These are phyloP conservation scores for Acanthamoeba polyphaga DNA, from an alignment of 208 protist species.

Conservation along the genomic window DNA sequence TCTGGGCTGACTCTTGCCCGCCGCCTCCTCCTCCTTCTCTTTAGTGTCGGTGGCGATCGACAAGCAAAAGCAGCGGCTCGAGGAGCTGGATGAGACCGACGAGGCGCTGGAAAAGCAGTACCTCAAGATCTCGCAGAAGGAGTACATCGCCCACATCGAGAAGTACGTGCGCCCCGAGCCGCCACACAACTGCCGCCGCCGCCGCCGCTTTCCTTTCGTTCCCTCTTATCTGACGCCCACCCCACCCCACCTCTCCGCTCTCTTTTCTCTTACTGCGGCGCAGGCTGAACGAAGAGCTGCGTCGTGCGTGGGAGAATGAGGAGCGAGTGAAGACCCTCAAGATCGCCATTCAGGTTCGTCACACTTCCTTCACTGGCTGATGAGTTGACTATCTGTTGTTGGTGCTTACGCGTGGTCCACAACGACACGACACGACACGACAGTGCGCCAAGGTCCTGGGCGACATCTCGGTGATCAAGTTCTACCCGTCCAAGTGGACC, in stretches of 20 bases:
- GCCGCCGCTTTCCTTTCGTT: background rate
- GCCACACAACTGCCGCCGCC: background rate
- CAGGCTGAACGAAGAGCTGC: slow-evolving; percentile 86
- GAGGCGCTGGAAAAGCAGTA: slow-evolving; percentile 76
- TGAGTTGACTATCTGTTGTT: background rate
- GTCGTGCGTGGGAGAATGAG: slow-evolving; percentile 87
- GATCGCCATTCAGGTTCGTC: slow-evolving; percentile 90
- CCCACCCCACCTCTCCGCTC: background rate
- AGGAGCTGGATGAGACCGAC: slow-evolving; percentile 83
- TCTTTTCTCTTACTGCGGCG: too few relatives aligned
- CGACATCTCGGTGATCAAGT: slow-evolving; percentile 86
- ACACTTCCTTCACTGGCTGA: background rate
- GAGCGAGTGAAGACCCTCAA: slow-evolving; percentile 91
- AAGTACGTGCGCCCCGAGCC: background rate
- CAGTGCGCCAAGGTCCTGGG: slow-evolving; percentile 85
- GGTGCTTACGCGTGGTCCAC: background rate
- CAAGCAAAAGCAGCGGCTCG: slow-evolving; percentile 79
- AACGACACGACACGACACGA: background rate
- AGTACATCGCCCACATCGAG: slow-evolving; percentile 75
- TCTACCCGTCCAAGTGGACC: slow-evolving; percentile 94
- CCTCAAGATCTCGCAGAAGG: slow-evolving; percentile 78
- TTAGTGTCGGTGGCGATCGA: slow-evolving; percentile 78
- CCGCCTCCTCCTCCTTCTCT: background rate
- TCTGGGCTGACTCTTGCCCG: background rate
- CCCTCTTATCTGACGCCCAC: background rate